Evolutionary conservation across 2,329 filamentous ascomycete genomes (phyloP), one percentile per base, ranked within the genome.

Genomic region (Didymella pomorum): DNA sequence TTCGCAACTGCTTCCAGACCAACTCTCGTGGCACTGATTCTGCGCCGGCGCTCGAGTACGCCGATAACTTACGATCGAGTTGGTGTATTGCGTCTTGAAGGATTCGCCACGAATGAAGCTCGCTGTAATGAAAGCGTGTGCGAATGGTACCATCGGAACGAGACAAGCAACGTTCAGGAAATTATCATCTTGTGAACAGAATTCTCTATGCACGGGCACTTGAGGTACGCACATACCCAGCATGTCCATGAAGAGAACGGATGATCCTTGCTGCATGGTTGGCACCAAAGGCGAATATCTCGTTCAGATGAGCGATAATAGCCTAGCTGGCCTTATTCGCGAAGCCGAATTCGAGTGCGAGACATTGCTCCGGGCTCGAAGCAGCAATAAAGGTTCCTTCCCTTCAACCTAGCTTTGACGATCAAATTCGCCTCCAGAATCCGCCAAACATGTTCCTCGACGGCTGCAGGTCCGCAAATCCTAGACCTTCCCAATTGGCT

Each of bases 401-500:
- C 28, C 33, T 23, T 29, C 25, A 9, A 2, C 18, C 50, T 50
- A 45, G 50, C 33, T 14, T 12, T 33, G 28, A 48, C 26, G 35
- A 16, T 2, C 23, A 10, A 16, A 21, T 44, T 58, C 44, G 45
- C 41, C 56, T 44, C 37, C 50, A 53, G 37, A 18, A 48, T 52
- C 44, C 55, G 49, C 43, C 21, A 52, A 28, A 39, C 41, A 9
- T 35, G 37, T 16, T 52, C 25, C 26, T 48, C 47, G 20, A 48
- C 43, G 57, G 57, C 47, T 60, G 42, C 47, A 60, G 52, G 57
- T 52, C 57, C 57, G 52, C 28, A 11, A 31, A 41, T 16, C 52
- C 48, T 41, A 25, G 21, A 41, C 21, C 47, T 41, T 16, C 44
- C 45, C 12, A 26, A 21, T 45, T 43, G 52, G 47, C 37, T 39